Evolutionary conservation across 768 basidiomycete genomes (phyloP).

Genomic region (Sarcomyxa edulis): DNA sequence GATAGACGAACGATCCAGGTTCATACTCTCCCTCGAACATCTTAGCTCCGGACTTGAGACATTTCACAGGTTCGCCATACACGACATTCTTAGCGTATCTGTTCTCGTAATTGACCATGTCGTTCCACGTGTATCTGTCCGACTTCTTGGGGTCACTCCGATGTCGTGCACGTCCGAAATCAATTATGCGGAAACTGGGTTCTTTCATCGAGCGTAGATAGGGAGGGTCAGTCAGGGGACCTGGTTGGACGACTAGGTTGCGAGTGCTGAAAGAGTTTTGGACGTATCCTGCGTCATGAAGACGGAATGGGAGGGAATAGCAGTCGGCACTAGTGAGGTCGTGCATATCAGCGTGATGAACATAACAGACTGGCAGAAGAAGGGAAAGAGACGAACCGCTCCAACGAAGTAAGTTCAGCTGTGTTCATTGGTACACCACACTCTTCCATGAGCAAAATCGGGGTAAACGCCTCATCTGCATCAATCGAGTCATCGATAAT

Average conservation of each 20-base stretch:
- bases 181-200: conserved; percentile 43
- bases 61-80: too few relatives aligned
- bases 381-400: conserved; percentile 6
- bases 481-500: conserved; percentile 6
- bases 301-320: conserved; percentile 30
- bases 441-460: conserved; percentile 42
- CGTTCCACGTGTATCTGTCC: too few relatives aligned
- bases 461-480: conserved; percentile 19
- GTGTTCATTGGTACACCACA: conserved; percentile 33
- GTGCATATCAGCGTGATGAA: conserved; percentile 1
- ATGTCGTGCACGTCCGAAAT: conserved; percentile 45
- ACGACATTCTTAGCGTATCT: too few relatives aligned
- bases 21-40: too few relatives aligned
- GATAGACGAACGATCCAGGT: too few relatives aligned
- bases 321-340: conserved; percentile 16
- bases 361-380: background rate
- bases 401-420: conserved; percentile 13
- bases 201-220: conserved; percentile 16
- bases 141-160: too few relatives aligned
- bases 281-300: conserved; percentile 30
- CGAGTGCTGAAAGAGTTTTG: conserved; percentile 37
- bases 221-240: conserved; percentile 29
- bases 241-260: conserved; percentile 39
- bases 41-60: too few relatives aligned
- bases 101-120: too few relatives aligned